Evolutionary conservation across 2,329 filamentous ascomycete species (phyloP), one percentile per base, ranked within the genome.

Genomic region (Penicillium sp.): DNA sequence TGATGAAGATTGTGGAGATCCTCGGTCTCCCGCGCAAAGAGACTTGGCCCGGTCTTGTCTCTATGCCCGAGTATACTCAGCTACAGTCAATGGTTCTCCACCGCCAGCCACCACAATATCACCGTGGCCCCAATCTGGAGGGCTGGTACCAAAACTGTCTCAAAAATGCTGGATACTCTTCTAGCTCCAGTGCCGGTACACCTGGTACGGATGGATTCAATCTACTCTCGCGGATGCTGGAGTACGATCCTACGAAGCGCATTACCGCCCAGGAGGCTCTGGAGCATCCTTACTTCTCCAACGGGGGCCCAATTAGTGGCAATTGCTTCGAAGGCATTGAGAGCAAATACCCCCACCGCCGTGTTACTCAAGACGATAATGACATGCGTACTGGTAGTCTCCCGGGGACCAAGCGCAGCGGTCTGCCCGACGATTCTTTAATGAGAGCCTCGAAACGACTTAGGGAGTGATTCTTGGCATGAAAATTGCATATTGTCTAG

Each of bases 1-100:
- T 99, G 93, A 91, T 94, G 69, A 97, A 96, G 76, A 99, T 99
- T 65, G 91, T 96, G 33, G 94, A 99, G 69, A 92, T 99, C 59
- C 88, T 99, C 79, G 94, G 94, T 26, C 78, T 96, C 61, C 94
- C 94, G 0, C 91, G 85, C 6, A 93, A 93, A 67, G 90, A 96
- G 46, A 85, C 87, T 23, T 99, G 94, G 94, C 91, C 92, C 0
- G 81, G 93, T 24, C 78, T 99, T 2, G 79, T 85, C 1, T 84
- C 87, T 34, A 96, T 96, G 89, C 92, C 91, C 0, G 94, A 99
- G 75, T 96, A 90, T 67, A 77, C 76, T 33, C 89, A 94, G 61
- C 80, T 96, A 4, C 77, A 80, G 28, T 77, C 79, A 2, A 66
- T 85, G 14, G 67, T 75, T 31, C 57, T 78, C 69, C 68, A 75